A percentile compares a stretch with the other conserved stretches of the same genome.
Conservation (phyloP, 169 alveolate species). For the Babesia ovata region DNA sequence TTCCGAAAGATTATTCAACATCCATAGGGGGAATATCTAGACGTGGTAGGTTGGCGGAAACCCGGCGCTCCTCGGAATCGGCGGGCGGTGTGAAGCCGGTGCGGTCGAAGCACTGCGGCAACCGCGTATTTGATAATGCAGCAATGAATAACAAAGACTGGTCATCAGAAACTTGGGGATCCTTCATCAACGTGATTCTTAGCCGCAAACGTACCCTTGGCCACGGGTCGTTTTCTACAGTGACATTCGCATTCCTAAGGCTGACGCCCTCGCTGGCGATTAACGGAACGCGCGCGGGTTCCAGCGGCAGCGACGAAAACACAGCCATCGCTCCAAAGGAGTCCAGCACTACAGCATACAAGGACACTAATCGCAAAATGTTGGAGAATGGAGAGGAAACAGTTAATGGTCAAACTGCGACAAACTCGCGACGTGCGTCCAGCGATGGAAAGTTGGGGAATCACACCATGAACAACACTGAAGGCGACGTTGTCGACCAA, state of each 20-base stretch:
- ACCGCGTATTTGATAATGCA: constrained; percentile 4
- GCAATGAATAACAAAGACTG: constrained; percentile 5
- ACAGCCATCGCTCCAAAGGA: background rate
- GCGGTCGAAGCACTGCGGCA: background rate
- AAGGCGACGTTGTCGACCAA: constrained; percentile 9
- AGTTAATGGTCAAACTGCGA: no score
- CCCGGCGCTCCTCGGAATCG: constrained; percentile 1
- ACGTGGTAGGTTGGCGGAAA: constrained; percentile 16
- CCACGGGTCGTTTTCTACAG: constrained; percentile 67
- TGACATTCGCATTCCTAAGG: constrained; percentile 52
- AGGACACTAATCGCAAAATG: background rate
- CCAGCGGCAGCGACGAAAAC: background rate
- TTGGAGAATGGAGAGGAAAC: background rate
- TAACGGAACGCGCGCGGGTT: background rate
- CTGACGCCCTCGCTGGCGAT: constrained; percentile 6
- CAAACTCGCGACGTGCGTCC: no score
- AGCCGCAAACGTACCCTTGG: constrained; percentile 55
- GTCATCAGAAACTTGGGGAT: constrained; percentile 51
- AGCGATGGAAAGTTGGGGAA: background rate
- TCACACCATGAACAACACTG: background rate
- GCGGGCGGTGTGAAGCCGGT: background rate
- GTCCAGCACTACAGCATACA: no score
- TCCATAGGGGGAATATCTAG: background rate
- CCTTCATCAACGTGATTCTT: constrained; percentile 51
- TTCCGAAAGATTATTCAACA: background rate